Base-by-base conservation (phyloP, 2,329 filamentous ascomycete genomes). In the Podosphaera fusca region DNA sequence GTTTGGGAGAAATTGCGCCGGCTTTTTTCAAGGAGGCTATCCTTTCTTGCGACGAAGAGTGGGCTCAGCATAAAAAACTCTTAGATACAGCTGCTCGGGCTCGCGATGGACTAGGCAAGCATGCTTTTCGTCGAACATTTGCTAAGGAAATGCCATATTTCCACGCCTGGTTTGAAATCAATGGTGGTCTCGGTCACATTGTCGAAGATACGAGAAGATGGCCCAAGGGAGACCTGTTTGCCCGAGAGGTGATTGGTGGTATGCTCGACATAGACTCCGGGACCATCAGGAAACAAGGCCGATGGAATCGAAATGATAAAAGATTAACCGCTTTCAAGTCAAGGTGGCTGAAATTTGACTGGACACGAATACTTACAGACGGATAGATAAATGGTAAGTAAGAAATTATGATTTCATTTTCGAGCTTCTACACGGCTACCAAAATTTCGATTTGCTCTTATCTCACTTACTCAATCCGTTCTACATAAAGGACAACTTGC, bases 91-190 rank as follows among this genome's bases (percentile, higher is more conserved):
- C 74, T 12, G 80, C 80, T 60, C 73, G 73, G 38, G 76, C 81
- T 58, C 70, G 74, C n/a, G 75, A 79, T 2, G 86, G 85, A 0
- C 69, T 87, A 60, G 92, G 90, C 0, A 85, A 85, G 65, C 70
- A 77, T 56, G 89, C 92, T 1, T 98, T 98, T 68, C 77, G 90
- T 0, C 77, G 81, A 58, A 84, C 78, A 29, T 74, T 98, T 59
- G 87, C 86, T 10, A 95, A 94, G 71, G 90, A 98, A 72, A 90
- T 94, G 85, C 90, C 94, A 0, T 98, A 98, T 69, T 98, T 98
- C 65, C 92, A 98, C 68, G 90, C 83, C 29, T 98, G 90, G 89
- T 96, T 96, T 67, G 79, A 81, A 56, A 73, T 98, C 0, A 89
- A 98, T 66, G 92, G 92, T 2, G 92, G 92, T 0, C 70, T 98